Base-by-base conservation (phyloP, 768 basidiomycete genomes). In the Cystobasidium tubakii region DNA sequence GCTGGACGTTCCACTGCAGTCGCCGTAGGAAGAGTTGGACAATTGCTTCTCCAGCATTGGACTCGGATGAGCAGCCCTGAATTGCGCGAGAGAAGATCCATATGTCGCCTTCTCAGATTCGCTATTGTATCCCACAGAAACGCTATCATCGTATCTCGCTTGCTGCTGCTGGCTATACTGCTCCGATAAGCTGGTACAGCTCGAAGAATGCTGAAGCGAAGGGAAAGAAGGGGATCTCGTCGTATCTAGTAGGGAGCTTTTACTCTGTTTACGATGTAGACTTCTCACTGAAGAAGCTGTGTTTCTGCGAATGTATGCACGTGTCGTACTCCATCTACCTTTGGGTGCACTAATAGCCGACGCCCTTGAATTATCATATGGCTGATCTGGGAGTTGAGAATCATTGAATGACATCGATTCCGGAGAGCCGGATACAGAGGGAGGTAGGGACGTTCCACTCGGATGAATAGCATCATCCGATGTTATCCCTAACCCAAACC, bases 381-480 rank as follows among this genome's bases (percentile, higher is more conserved):
- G 57, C 15, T 19, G 31, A 62, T 39, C 25, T 12, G 57, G 25
- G 25, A 62, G 57, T 33, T 31, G 57, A 19, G 12, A 15, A n/a
- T 50, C 46, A 19, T 9, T 50, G 46, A 50, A 21, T 15, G 12
- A 17, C 9, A 50, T 3, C 4, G 46, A 50, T 9, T 50, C 21
- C 21, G 46, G 46, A n/a, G 46, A 50, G 21, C 46, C 46, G 13
- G 17, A 6, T 29, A 25, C 13, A 12, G 57, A 27, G 13, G 57
- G 13, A 60, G 69, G 12, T 27, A 21, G 9, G 17, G 33, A 34
- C 3, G 54, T 21, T 34, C 21, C 36, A 9, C 10, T 19, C 4
- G 69, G 53, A 60, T 71, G 69, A 19, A 71, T 60, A 31, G 69
- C 55, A 60, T 71, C 55, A 36, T 71, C 69, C 4, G 69, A 71